Evolutionary conservation across 176 grass and related monocot genomes (phyloP), one percentile per base, ranked within the genome.

Genomic region (Poa pratensis): DNA sequence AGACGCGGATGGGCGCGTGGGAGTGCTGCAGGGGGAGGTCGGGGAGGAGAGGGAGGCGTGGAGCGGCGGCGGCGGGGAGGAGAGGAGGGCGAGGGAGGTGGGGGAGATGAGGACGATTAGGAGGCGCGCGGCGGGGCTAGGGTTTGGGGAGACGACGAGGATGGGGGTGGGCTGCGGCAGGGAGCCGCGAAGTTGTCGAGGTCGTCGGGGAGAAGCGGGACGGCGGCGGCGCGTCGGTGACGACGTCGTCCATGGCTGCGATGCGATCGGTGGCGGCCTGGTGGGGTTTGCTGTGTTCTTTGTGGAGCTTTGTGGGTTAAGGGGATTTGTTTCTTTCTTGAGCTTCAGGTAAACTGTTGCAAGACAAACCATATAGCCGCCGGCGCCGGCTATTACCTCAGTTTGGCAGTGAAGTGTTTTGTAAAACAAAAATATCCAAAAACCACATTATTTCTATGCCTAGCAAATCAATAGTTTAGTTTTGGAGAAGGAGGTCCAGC

Each of bases 81-180:
- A 78, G 72, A 97, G 87, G 69, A 93, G 73, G 12, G 87, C 85
- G 60, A 90, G 88, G 58, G 95, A 91, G 64, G 90, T 54, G 24
- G 89, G 80, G 53, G 95, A 95, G 65, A 95, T 84, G 77, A 92
- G 84, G 73, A 93, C 57, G 79, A 94, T 12, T 70, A 97, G 89
- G 87, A 93, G 42, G 46, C 87, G 30, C 70, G 90, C 79, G 68
- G 85, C 6, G 4, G 87, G 78, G 64, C 70, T 83, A 60, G 69
- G 82, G 73, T 86, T 90, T 15, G 78, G 87, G 69, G 83, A 77
- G 45, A 88, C 82, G 62, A 94, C 68, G 68, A 94, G 75, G 59
- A 92, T 71, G 12, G 93, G 92, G 61, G 74, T 69, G 82, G 92
- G 90, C 52, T 77, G 85, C 57, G 69, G 45, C 2, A 48, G 87